A percentile compares a stretch with the other conserved stretches of the same genome.
phyloP scores from a whole-genome alignment of 2,329 filamentous ascomycete genomes.

The Fusarium sp. region DNA sequence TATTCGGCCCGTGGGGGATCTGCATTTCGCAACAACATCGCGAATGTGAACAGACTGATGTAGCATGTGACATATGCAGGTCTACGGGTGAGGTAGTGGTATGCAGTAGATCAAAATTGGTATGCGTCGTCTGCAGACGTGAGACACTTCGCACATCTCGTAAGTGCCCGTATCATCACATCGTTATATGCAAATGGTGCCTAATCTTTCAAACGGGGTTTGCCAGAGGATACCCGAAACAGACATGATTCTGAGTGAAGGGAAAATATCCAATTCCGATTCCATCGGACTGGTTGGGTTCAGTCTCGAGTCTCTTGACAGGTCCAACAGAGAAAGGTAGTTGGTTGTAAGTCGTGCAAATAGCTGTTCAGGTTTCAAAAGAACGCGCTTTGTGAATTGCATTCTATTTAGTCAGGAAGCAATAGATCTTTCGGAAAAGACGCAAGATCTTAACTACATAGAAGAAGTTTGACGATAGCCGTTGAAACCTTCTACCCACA shows the following conservation, averaged over 20 bases:
- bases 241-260: not conserved
- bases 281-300: no score
- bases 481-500: not conserved
- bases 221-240: not conserved
- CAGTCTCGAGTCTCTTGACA: not conserved
- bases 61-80: not conserved
- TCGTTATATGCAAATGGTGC: not conserved
- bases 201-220: not conserved
- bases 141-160: not conserved
- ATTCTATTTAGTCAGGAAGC: not conserved
- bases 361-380: not conserved
- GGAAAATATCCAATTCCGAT: no score
- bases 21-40: not conserved
- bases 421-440: no score
- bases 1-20: not conserved
- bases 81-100: fast-evolving
- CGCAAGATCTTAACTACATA: not conserved
- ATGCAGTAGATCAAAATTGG: not conserved
- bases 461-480: not conserved
- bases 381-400: no score
- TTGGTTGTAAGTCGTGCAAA: not conserved
- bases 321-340: not conserved
- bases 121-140: fast-evolving
- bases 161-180: not conserved
- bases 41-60: not conserved